phyloP scores from a whole-genome alignment of 2,329 filamentous ascomycete genomes.

The Ramularia endophylla region DNA sequence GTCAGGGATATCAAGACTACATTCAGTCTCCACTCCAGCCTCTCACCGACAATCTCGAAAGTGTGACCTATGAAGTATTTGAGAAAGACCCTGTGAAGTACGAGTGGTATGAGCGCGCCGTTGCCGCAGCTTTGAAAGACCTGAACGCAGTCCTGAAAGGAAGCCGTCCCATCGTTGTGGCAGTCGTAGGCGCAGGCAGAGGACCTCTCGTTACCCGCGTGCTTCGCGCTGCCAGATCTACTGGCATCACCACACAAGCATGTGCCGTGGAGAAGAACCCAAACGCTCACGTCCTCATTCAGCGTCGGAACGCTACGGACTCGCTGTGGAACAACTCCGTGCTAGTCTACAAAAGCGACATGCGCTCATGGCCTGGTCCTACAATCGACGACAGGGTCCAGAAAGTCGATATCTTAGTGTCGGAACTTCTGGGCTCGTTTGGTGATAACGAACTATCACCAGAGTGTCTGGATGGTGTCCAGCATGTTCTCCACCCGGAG shows the following conservation, averaged over 20 bases:
- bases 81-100: conserved; percentile 99
- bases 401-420: conserved; percentile 86
- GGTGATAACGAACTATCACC: conserved; percentile 96
- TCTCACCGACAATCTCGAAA: conserved; percentile 92
- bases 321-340: conserved; percentile 69
- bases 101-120: conserved; percentile 84
- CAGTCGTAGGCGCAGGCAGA: conserved; percentile 87
- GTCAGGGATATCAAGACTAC: conserved; percentile 81
- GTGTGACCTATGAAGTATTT: conserved; percentile 96
- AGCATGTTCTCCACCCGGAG: conserved; percentile 72
- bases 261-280: conserved; percentile 98
- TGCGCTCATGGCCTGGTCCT: conserved; percentile 93
- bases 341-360: conserved; percentile 89
- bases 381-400: conserved; percentile 48
- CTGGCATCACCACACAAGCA: conserved; percentile 72
- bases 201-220: conserved; percentile 88
- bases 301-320: conserved; percentile 72
- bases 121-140: conserved; percentile 72
- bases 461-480: conserved; percentile 93
- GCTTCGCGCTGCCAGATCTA: conserved; percentile 68
- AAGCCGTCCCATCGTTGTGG: conserved; percentile 67
- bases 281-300: conserved; percentile 89
- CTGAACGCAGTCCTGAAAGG: conserved; percentile 76
- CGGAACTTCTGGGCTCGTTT: conserved; percentile 90
- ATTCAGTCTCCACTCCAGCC: conserved; percentile 92